phyloP scores from a whole-genome alignment of 352 stramenopile species.

The Nothophytophthora sp. region DNA sequence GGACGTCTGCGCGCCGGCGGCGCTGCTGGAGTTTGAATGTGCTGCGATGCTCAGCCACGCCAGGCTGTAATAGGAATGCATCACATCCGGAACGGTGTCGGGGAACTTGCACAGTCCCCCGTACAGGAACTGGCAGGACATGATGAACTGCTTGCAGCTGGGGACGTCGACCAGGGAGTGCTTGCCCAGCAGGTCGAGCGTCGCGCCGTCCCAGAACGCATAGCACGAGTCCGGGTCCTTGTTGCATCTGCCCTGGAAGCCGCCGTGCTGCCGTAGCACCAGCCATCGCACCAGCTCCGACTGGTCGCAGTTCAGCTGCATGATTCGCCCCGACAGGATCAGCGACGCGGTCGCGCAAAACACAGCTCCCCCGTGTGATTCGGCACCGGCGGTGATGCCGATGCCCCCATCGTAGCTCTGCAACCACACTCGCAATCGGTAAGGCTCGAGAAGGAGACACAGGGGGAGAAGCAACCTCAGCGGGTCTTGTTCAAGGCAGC shows the following conservation, averaged over 20 bases:
- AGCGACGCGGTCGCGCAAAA: constrained; percentile 80
- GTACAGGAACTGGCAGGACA: constrained; percentile 82
- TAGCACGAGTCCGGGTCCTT: constrained; percentile 92
- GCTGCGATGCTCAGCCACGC: constrained; percentile 87
- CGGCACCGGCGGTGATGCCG: constrained; percentile 56
- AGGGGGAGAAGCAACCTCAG: too few relatives aligned
- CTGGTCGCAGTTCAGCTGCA: constrained; percentile 69
- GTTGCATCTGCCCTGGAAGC: constrained; percentile 92
- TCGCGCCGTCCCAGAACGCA: constrained; percentile 93
- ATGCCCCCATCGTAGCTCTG: constrained; percentile 87
- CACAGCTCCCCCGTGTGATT: constrained; percentile 76
- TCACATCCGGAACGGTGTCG: constrained; percentile 81
- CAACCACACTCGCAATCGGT: constrained; percentile 5
- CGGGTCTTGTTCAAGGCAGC: neutral
- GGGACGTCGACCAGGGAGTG: constrained; percentile 78
- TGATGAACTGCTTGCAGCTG: constrained; percentile 73
- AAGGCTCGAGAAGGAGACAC: neutral
- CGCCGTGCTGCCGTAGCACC: constrained; percentile 77
- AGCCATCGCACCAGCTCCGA: constrained; percentile 81
- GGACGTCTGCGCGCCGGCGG: neutral
- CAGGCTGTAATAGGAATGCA: constrained; percentile 92
- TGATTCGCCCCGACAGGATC: constrained; percentile 61
- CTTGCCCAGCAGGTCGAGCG: constrained; percentile 76
- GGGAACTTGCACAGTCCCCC: constrained; percentile 89
- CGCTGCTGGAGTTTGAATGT: constrained; percentile 22